phyloP scores from a whole-genome alignment of 805 yeast genomes.

The Schwanniomyces occidentalis region DNA sequence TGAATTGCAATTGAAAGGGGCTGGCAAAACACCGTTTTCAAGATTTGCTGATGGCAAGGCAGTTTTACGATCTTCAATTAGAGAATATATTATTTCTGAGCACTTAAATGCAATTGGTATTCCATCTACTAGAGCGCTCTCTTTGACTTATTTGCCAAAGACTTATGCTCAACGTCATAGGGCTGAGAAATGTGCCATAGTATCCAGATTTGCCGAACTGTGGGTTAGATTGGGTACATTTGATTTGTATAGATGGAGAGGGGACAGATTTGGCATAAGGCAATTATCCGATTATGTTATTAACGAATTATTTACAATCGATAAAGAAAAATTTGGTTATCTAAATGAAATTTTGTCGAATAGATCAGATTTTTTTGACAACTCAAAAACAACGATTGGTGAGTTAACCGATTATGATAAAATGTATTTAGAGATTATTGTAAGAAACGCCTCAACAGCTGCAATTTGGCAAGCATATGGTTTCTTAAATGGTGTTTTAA shows the following conservation, averaged over 20 bases:
- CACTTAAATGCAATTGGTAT: slow-evolving; percentile 77
- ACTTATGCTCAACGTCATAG: slow-evolving; percentile 73
- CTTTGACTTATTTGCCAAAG: slow-evolving; percentile 69
- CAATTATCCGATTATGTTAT: slow-evolving; percentile 72
- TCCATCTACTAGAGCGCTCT: slow-evolving; percentile 82
- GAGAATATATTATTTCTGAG: slow-evolving; percentile 87
- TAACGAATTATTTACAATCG: slow-evolving; percentile 53
- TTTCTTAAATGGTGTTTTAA: slow-evolving; percentile 88
- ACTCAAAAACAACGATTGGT: slow-evolving; percentile 23
- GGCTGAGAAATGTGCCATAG: slow-evolving; percentile 81
- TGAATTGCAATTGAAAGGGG: slow-evolving; percentile 86
- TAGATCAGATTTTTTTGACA: slow-evolving; percentile 20
- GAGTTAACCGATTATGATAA: slow-evolving; percentile 62
- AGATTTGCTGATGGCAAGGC: slow-evolving; percentile 98
- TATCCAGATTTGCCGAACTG: slow-evolving; percentile 75
- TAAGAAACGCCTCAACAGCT: slow-evolving; percentile 72
- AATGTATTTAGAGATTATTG: slow-evolving; percentile 68
- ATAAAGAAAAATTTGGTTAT: slow-evolving; percentile 27
- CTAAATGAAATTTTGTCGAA: slow-evolving; percentile 22
- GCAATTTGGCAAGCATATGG: slow-evolving; percentile 93
- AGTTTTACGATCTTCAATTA: slow-evolving; percentile 78
- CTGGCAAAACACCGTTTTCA: slow-evolving; percentile 89
- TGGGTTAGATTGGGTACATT: slow-evolving; percentile 92
- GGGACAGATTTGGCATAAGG: slow-evolving; percentile 63
- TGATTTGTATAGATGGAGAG: slow-evolving; percentile 75